Evolutionary conservation across 1,284 basidiomycete genomes (phyloP), one percentile per base, ranked within the genome.

Genomic region (Malassezia yamatoensis): DNA sequence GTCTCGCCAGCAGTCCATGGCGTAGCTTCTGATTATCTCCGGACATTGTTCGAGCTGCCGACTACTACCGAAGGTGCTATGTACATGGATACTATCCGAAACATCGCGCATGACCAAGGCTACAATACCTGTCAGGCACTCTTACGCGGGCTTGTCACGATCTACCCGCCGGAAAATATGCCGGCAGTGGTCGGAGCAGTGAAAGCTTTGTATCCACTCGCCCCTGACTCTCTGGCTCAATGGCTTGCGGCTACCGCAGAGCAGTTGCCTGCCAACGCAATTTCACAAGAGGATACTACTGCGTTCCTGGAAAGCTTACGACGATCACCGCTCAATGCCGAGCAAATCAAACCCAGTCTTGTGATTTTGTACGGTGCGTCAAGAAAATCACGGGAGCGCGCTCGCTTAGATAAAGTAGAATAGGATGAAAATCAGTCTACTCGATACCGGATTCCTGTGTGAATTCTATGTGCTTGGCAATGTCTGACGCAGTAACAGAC

Each of bases 381-480:
- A 36, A 57, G 68, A 9, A 67, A 65, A 54, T 61, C 67, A 13
- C 50, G 68, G 16, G 68, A 70, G 51, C 60, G 68, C 32, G 46
- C 48, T 33, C 47, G 39, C 7, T 43, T 54, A 18, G 53, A 54
- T 16, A 42, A 49, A 40, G 37, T 6, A 12, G 15, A 5, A 16
- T 39, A 21, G 32, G 21, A 6, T 20, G 33, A n/a, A 49, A 20
- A 38, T 39, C 9, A 37, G 16, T 10, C 44, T 57, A 73, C 38
- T 74, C 72, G 15, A 70, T 49, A 24, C 80, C 80, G 49, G 77
- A 76, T 68, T 96, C 90, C 73, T 83, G 84, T 44, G 91, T 96
- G 83, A 94, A 98, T 40, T 87, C 83, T 11, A 90, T 85, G 72
- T 96, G 90, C 72, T 83, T 85, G 78, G 82, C 83, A 60, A 94